Conservation (phyloP, 169 alveolate species). For the Eimeria maxima region DNA sequence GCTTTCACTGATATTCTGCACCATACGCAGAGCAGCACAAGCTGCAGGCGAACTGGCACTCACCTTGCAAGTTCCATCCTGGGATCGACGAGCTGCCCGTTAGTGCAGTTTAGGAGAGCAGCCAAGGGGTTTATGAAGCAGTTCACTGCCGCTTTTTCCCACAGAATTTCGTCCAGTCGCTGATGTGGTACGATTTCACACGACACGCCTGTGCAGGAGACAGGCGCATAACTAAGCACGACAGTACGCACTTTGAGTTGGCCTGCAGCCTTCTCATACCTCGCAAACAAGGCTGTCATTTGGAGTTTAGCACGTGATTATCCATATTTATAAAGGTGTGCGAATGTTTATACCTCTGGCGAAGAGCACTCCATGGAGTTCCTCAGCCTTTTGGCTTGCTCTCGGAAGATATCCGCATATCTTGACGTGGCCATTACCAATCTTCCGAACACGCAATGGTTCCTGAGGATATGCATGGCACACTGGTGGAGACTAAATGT, state of each 20-base stretch:
- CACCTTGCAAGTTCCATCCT: conserved; percentile 66
- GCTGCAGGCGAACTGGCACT: neutral
- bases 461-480: conserved; percentile 26
- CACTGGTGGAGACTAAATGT: neutral
- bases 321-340: neutral
- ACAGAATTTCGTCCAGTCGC: conserved; percentile 55
- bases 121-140: conserved; percentile 79
- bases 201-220: conserved; percentile 34
- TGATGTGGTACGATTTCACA: conserved; percentile 57
- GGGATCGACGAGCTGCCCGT: conserved; percentile 78
- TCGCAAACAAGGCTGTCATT: neutral
- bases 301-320: neutral
- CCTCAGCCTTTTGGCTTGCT: conserved; percentile 66
- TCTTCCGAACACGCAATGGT: conserved; percentile 34
- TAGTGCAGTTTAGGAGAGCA: conserved; percentile 77
- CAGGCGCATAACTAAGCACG: neutral
- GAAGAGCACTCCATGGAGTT: conserved; percentile 8
- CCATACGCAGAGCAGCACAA: neutral
- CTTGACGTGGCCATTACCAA: conserved; percentile 74
- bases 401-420: conserved; percentile 64
- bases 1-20: neutral
- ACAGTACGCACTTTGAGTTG: neutral
- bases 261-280: neutral
- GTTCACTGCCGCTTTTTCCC: conserved; percentile 83
- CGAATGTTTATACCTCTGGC: conserved; percentile 45